Evolutionary conservation across 352 stramenopile species (phyloP).

Genomic region (Pythium plurisporium): DNA sequence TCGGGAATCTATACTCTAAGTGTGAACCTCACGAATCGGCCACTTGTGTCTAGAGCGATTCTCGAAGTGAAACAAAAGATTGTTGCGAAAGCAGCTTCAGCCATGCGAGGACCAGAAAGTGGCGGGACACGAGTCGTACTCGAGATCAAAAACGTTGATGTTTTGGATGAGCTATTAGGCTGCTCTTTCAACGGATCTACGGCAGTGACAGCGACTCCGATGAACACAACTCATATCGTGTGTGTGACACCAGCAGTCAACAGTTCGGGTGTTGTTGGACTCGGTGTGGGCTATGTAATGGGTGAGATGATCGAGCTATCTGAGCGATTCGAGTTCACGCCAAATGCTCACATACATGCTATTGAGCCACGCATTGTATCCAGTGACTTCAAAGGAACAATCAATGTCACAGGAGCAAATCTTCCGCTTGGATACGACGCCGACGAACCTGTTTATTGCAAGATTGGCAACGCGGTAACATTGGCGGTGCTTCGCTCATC

Average conservation of each 20-base stretch:
- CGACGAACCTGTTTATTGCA: neutral
- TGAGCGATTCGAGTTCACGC: constrained; percentile 14
- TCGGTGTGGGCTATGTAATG: constrained; percentile 4
- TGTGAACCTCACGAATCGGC: neutral
- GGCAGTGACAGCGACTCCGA: neutral
- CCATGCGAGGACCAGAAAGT: neutral
- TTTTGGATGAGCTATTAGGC: constrained; percentile 12
- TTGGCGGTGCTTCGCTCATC: neutral
- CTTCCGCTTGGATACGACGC: neutral
- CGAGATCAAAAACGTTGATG: neutral
- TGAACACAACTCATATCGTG: constrained; percentile 5
- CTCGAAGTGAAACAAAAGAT: neutral
- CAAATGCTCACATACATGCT: neutral
- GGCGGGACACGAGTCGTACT: constrained; percentile 6
- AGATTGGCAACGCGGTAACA: neutral
- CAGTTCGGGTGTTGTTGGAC: neutral
- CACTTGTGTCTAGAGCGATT: neutral
- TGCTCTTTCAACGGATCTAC: constrained; percentile 14
- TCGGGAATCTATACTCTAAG: neutral
- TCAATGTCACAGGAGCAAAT: constrained; percentile 4
- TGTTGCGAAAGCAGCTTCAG: neutral
- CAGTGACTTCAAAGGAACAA: neutral
- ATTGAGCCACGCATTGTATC: neutral
- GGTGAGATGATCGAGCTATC: neutral
- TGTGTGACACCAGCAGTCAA: constrained; percentile 2